Evolutionary conservation across 2,329 filamentous ascomycete species (phyloP).

Genomic region (Triangularia verruculosa): DNA sequence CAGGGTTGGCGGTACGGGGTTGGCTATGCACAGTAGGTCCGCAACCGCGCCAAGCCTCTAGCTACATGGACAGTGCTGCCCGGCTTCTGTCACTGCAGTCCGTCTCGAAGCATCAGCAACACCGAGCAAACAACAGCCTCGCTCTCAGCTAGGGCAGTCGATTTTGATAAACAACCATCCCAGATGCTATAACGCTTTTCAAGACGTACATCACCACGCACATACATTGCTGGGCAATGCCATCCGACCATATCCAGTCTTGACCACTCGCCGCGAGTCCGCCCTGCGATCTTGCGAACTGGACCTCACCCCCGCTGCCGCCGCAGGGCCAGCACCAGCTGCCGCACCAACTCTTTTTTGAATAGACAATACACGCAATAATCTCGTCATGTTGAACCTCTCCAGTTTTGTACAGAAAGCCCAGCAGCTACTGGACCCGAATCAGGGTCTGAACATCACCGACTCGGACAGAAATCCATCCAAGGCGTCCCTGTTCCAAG

Average conservation of each 20-base stretch:
- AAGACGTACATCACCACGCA: not conserved
- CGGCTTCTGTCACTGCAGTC: not conserved
- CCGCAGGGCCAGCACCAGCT: constrained; percentile 14
- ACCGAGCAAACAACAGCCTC: not conserved
- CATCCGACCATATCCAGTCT: not conserved
- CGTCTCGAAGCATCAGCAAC: not conserved
- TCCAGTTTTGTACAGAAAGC: constrained; percentile 91
- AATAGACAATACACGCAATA: constrained; percentile 6
- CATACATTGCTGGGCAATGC: not conserved
- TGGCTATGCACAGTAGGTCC: not conserved
- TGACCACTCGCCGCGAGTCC: not conserved
- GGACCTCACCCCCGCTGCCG: not conserved
- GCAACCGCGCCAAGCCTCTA: not conserved
- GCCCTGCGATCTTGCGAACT: not conserved
- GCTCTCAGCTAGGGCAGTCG: not conserved
- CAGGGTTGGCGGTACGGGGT: not conserved
- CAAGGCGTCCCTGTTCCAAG: constrained; percentile 89
- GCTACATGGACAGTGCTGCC: not conserved
- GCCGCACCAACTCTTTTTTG: not conserved
- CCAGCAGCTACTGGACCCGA: constrained; percentile 90
- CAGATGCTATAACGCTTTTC: not conserved
- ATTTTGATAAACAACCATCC: not conserved
- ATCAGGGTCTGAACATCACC: constrained; percentile 69
- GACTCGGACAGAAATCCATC: constrained; percentile 78
- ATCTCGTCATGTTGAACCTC: constrained; percentile 55